Evolutionary conservation across 441 rosid genomes (phyloP), one percentile per base, ranked within the genome.

Genomic region (Gossypium gossypioides): DNA sequence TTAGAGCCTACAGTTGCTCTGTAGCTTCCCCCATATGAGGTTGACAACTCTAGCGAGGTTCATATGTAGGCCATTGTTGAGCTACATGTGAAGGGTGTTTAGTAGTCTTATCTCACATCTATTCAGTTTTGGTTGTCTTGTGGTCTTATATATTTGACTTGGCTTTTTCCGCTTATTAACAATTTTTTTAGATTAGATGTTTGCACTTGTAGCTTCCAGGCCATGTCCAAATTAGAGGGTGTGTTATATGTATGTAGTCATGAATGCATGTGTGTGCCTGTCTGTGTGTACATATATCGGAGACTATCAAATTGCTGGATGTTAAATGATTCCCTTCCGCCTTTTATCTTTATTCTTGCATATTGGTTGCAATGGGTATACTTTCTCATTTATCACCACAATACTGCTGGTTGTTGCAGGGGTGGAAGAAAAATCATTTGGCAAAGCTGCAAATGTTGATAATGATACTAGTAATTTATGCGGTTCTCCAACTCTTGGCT

Each of bases 361-460:
- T 52, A 29, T 24, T 44, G 29, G n/a, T 56, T 37, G 6, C 0
- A 0, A 0, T 2, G 18, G 19, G 32, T 12, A 18, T 24, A 15
- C 9, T 4, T 24, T 56, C 32, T 51, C 7, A 62, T 72, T 51
- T 15, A 72, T 61, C 22, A 25, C 29, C 19, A 12, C 27, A 22
- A 19, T 56, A 2, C 74, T 18, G n/a, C 60, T 71, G 46, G 51
- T 68, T 61, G 70, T 66, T 75, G 55, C 90, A 93, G 98, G 93
- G 68, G 52, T 85, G 59, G 91, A 84, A 74, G 99, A 93, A 68
- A 91, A 91, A 74, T 72, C 83, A 27, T 83, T 75, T 79, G 80
- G 71, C 37, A 93, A 86, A 85, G 84, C 81, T 48, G 70, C 72
- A 42, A 81, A 74, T 77, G 79, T 55, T 78, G 91, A 82, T 73